phyloP scores from a whole-genome alignment of 441 rosid species.

The Melastoma candidum region DNA sequence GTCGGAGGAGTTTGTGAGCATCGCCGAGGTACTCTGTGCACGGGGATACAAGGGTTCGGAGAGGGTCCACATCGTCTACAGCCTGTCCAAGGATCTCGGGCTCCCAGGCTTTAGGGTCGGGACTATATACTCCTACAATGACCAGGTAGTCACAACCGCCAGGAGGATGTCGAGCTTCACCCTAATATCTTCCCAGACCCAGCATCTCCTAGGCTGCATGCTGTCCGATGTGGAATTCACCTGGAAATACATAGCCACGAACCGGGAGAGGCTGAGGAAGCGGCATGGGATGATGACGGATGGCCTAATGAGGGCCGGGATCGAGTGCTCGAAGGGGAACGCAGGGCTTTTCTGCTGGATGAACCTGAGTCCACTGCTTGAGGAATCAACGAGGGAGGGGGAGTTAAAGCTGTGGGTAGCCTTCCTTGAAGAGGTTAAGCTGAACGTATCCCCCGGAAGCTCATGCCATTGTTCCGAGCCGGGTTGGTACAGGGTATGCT shows the following conservation, averaged over 20 bases:
- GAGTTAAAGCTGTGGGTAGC: slow-evolving; percentile 11
- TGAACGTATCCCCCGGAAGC: slow-evolving; percentile 2
- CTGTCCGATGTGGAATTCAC: slow-evolving; percentile 53
- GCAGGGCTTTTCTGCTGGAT: slow-evolving; percentile 13
- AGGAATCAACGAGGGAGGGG: slow-evolving; percentile 1
- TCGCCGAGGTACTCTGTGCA: slow-evolving; percentile 56
- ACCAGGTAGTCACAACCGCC: slow-evolving; percentile 69
- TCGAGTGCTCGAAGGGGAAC: slow-evolving; percentile 11
- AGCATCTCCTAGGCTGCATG: slow-evolving; percentile 75
- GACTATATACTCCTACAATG: slow-evolving; percentile 81
- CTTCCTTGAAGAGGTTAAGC: neutral
- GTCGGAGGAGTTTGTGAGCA: slow-evolving; percentile 60
- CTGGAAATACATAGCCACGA: slow-evolving; percentile 33
- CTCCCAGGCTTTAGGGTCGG: slow-evolving; percentile 94
- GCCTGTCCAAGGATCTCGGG: slow-evolving; percentile 92
- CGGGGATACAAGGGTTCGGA: slow-evolving; percentile 37
- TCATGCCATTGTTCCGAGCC: slow-evolving; percentile 15
- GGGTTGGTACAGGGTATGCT: slow-evolving; percentile 13
- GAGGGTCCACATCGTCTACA: slow-evolving; percentile 85
- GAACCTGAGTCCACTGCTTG: slow-evolving; percentile 8
- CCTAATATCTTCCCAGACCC: slow-evolving; percentile 87
- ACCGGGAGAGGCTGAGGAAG: slow-evolving; percentile 7
- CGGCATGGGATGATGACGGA: neutral
- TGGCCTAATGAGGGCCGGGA: slow-evolving; percentile 4
- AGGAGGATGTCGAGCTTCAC: slow-evolving; percentile 95